Evolutionary conservation across 2,329 filamentous ascomycete species (phyloP).

Genomic region (Metarhizium humberi): DNA sequence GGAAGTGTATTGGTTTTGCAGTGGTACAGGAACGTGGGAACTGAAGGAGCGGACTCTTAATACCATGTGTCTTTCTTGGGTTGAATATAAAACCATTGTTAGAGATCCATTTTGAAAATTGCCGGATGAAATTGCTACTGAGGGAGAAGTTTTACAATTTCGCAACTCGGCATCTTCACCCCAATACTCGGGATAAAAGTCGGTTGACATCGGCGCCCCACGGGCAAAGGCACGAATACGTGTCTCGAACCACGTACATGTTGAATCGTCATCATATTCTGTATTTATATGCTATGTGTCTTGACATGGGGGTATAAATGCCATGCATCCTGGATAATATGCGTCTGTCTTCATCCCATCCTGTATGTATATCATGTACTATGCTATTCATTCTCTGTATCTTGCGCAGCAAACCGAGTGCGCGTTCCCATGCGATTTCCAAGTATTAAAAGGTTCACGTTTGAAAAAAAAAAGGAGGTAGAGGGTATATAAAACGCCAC

Average conservation of each 20-base stretch:
- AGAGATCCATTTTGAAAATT: background rate
- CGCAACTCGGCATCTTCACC: no score
- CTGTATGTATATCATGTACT: background rate
- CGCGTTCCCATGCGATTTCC: no score
- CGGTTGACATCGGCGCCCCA: background rate
- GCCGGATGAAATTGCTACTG: no score
- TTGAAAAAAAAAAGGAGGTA: background rate
- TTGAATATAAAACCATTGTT: no score
- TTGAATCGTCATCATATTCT: background rate
- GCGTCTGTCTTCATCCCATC: background rate
- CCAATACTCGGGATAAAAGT: background rate
- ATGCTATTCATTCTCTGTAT: background rate
- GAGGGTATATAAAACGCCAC: slow-evolving; percentile 26
- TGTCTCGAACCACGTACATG: no score
- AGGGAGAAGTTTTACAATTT: no score
- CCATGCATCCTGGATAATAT: background rate
- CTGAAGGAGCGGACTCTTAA: no score
- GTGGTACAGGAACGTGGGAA: background rate
- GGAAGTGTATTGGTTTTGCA: background rate
- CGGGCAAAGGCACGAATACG: background rate
- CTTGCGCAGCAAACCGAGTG: no score
- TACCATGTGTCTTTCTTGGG: no score
- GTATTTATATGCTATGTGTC: background rate
- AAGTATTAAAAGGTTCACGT: no score
- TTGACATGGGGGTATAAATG: slow-evolving; percentile 6